phyloP scores from a whole-genome alignment of 352 stramenopile genomes.

The Poterioochromonas sp. region DNA sequence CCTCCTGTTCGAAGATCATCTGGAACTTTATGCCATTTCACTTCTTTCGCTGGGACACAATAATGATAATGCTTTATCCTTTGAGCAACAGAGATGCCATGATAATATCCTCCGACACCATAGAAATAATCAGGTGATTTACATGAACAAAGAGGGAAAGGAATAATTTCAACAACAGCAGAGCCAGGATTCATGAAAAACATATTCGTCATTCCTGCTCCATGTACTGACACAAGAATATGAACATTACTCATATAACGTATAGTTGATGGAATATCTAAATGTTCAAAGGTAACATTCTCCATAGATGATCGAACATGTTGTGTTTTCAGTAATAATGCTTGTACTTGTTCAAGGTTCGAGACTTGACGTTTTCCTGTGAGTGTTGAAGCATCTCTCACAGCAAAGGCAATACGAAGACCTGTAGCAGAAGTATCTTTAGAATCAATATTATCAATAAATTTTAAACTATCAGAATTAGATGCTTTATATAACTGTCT shows the following conservation, averaged over 20 bases:
- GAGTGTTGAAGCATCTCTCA: background rate
- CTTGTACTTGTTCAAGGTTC: constrained; percentile 18
- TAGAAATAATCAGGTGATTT: constrained; percentile 32
- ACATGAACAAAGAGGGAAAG: constrained; percentile 29
- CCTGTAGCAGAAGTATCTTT: background rate
- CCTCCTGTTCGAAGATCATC: background rate
- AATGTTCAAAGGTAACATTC: constrained; percentile 31
- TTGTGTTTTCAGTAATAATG: background rate
- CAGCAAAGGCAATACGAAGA: constrained; percentile 21
- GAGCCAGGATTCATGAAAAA: constrained; percentile 35
- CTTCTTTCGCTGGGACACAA: constrained; percentile 22
- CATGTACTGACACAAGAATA: constrained; percentile 32
- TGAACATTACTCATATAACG: constrained; percentile 25
- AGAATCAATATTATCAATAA: constrained; percentile 6
- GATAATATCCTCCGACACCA: constrained; percentile 30
- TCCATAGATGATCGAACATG: constrained; percentile 16
- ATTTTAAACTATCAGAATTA: background rate
- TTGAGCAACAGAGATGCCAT: constrained; percentile 23
- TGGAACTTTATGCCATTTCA: constrained; percentile 18
- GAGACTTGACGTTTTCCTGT: constrained; percentile 20
- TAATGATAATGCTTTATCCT: constrained; percentile 27
- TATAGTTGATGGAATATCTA: constrained; percentile 28
- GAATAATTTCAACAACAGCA: constrained; percentile 34
- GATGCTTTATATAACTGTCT: background rate
- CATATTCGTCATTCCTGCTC: constrained; percentile 34